Base-by-base conservation (phyloP, 805 yeast species). In the Saturnispora sanitii region DNA sequence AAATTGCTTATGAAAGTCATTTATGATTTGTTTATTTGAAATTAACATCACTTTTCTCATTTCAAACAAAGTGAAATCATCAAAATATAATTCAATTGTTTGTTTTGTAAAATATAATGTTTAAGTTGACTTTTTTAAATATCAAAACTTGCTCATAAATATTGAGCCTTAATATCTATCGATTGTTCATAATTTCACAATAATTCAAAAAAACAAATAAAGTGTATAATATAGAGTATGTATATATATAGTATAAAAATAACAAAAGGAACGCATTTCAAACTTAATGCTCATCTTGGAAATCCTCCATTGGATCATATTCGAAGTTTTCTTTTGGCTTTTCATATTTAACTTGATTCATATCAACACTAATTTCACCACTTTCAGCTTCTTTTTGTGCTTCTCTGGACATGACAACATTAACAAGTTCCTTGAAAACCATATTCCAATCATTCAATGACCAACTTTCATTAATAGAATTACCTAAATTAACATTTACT, bases 361-460 rank as follows among this genome's bases (percentile, higher is more conserved):
- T 6, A 27, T 11, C 30, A 12, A 12, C 57, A 43, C 48, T 52
- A 47, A 54, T 54, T 2, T 56, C 50, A 20, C 58, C 64, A 20
- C 56, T 65, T 26, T 53, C n/a, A n/a, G n/a, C n/a, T n/a, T n/a
- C n/a, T n/a, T n/a, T n/a, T n/a, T n/a, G n/a, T 12, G 7, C 52
- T 60, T 61, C 65, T 28, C 61, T 57, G 3, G 57, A 48, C 41
- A 62, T 47, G 37, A 60, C 53, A 40, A 53, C 52, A 32, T 33
- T 49, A 33, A 61, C 54, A 55, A 62, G 50, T 40, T 62, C 66
- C 46, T 62, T 62, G 50, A 58, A 61, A 19, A 60, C 65, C 42
- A 51, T 59, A 34, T 47, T 42, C 67, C 67, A 62, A 38, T 62
- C 66, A 39, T 45, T 45, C 19, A 45, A 45, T 9, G 44, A 35